These are phyloP conservation scores for Ananas comosus DNA, from an alignment of 176 grass and related monocot species.

Conservation along the genomic window DNA sequence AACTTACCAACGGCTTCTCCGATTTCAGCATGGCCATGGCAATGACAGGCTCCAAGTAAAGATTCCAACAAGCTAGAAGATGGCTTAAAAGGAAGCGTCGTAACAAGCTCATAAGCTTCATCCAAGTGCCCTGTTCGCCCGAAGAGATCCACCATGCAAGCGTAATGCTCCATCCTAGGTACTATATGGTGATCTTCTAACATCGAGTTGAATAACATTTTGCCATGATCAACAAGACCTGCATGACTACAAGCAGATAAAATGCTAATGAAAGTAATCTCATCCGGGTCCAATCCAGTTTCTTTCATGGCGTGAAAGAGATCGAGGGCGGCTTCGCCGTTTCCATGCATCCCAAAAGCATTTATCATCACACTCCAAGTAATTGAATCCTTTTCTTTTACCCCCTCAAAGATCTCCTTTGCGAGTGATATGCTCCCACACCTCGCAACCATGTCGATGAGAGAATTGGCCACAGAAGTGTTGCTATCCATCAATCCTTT, in stretches of 20 bases:
- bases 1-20: constrained; percentile 46
- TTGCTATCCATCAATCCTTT: constrained; percentile 26
- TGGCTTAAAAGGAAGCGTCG: constrained; percentile 42
- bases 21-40: constrained; percentile 49
- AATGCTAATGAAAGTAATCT: constrained; percentile 45
- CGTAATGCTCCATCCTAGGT: constrained; percentile 68
- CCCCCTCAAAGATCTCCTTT: constrained; percentile 41
- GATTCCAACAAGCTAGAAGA: constrained; percentile 58
- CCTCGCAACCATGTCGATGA: constrained; percentile 47
- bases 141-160: constrained; percentile 61
- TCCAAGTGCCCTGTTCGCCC: constrained; percentile 53
- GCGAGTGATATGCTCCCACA: constrained; percentile 47
- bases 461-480: constrained; percentile 37
- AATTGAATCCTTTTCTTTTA: constrained; percentile 38
- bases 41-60: constrained; percentile 62
- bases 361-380: constrained; percentile 75
- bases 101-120: constrained; percentile 54
- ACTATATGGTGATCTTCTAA: constrained; percentile 30
- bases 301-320: constrained; percentile 51
- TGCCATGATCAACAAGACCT: constrained; percentile 44
- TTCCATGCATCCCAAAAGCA: constrained; percentile 48
- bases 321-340: constrained; percentile 38
- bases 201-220: constrained; percentile 48
- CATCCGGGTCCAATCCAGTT: constrained; percentile 43
- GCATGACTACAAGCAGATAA: constrained; percentile 62